Percentiles rank a stretch among this genome's conserved stretches.
Evolutionary conservation across 345 rosid species (phyloP).

Genomic region (Gossypium bickii): DNA sequence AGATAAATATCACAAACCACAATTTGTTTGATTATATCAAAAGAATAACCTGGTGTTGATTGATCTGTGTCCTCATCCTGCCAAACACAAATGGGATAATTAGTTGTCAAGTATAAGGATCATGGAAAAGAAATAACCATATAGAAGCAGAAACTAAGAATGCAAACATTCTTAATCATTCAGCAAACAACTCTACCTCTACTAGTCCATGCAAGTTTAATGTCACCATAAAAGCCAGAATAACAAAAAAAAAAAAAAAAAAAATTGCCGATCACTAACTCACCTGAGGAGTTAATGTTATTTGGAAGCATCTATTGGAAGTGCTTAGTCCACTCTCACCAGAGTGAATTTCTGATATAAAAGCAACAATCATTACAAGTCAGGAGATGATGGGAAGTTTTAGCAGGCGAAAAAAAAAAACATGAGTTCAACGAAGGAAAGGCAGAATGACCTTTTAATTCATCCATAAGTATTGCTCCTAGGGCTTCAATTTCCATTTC

Average conservation of each 20-base stretch:
- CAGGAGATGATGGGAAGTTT: background rate
- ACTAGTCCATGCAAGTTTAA: background rate
- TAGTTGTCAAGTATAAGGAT: constrained; percentile 2
- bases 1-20: constrained; percentile 1
- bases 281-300: constrained; percentile 75
- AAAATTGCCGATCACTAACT: background rate
- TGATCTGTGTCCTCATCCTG: constrained; percentile 83
- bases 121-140: background rate
- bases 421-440: background rate
- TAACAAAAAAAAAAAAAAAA: background rate
- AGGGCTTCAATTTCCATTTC: constrained; percentile 96
- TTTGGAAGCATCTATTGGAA: constrained; percentile 77
- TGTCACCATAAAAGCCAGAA: background rate
- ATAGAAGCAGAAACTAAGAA: background rate
- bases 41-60: constrained; percentile 59
- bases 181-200: background rate
- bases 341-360: constrained; percentile 64
- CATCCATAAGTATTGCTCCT: constrained; percentile 91
- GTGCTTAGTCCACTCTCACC: constrained; percentile 88
- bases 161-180: background rate
- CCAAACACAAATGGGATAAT: constrained; percentile 13
- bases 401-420: constrained; percentile 15
- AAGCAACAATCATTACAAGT: constrained; percentile 13
- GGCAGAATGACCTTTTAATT: constrained; percentile 61
- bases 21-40: background rate